Base-by-base conservation (phyloP, 2,329 filamentous ascomycete species). In the Drechslerella dactyloides region DNA sequence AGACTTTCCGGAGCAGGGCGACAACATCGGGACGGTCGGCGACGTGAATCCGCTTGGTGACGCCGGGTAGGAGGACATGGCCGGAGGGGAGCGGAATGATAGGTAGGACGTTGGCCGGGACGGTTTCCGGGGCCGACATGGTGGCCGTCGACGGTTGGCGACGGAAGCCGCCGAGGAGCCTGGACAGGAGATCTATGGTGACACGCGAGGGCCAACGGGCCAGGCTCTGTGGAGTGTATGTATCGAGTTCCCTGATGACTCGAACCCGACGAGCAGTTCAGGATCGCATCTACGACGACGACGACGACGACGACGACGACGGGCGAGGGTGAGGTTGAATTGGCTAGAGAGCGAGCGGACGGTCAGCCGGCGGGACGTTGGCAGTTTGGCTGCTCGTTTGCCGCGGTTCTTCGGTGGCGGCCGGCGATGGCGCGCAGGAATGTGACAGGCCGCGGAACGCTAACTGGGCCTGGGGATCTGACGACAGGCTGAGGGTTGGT, bases 111-210 rank as follows among this genome's bases (percentile, higher is more conserved):
- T 54, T 64, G 19, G 54, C 40, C 53, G 66, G 21, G 23, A 55
- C 27, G 40, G 66, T 27, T 44, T 70, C 66, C 21, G 59, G 53
- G 17, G 58, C 40, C 65, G 65, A 63, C 58, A 64, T 64, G 30
- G 58, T 15, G 46, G 46, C 6, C 19, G 17, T 27, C 15, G 64
- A 37, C 59, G 54, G 54, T 33, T 30, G 51, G 37, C 66, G 66
- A 70, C 66, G 37, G 15, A 70, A 60, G 59, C 66, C 66, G 66
- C 66, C 44, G 50, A 70, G 33, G 33, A 70, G 60, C 44, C 64
- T 70, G 8, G 54, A 59, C 55, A 70, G 46, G 54, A 59, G 63
- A 70, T 70, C 66, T 64, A 70, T 70, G 24, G 59, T 70, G 66
- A 27, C 37, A 13, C 24, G 50, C 5, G 33, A 30, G 33, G 40